Evolutionary conservation across 306 rosid genomes (phyloP).

Genomic region (Quercus ilex): DNA sequence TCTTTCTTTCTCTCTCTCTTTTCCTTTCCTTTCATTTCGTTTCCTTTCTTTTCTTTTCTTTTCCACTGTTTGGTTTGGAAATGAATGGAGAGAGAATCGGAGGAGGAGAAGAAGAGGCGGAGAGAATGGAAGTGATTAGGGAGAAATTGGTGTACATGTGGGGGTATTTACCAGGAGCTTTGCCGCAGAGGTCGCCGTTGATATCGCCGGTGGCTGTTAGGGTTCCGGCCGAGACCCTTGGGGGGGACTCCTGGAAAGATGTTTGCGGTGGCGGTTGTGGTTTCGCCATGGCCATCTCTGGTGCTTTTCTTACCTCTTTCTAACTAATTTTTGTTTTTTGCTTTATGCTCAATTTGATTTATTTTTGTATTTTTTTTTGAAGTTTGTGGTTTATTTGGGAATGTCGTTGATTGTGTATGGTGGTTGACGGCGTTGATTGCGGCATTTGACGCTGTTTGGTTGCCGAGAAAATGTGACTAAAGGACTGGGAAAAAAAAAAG

Average conservation of each 20-base stretch:
- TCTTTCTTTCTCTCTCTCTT: background rate
- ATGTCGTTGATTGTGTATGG: background rate
- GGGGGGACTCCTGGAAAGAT: constrained; percentile 55
- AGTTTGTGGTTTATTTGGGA: background rate
- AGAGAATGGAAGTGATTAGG: constrained; percentile 31
- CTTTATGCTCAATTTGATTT: background rate
- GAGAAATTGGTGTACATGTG: constrained; percentile 66
- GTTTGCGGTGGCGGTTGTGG: constrained; percentile 96
- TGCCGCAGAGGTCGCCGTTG: constrained; percentile 79
- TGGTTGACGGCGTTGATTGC: background rate
- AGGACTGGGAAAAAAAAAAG: background rate
- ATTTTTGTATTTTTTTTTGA: background rate
- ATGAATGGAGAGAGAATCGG: constrained; percentile 48
- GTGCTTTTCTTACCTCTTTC: constrained; percentile 28
- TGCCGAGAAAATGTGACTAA: constrained; percentile 20
- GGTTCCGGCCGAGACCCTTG: constrained; percentile 25
- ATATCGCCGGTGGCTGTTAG: constrained; percentile 53
- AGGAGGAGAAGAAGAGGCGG: constrained; percentile 25
- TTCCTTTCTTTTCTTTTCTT: background rate
- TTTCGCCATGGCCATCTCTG: constrained; percentile 89
- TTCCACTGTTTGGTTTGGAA: constrained; percentile 9
- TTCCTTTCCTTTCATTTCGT: no score
- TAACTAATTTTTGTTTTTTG: background rate
- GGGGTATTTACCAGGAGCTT: constrained; percentile 94
- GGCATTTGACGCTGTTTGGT: constrained; percentile 10